These are phyloP conservation scores for Sarcodon aspratus DNA, from an alignment of 768 basidiomycete species.

Conservation along the genomic window DNA sequence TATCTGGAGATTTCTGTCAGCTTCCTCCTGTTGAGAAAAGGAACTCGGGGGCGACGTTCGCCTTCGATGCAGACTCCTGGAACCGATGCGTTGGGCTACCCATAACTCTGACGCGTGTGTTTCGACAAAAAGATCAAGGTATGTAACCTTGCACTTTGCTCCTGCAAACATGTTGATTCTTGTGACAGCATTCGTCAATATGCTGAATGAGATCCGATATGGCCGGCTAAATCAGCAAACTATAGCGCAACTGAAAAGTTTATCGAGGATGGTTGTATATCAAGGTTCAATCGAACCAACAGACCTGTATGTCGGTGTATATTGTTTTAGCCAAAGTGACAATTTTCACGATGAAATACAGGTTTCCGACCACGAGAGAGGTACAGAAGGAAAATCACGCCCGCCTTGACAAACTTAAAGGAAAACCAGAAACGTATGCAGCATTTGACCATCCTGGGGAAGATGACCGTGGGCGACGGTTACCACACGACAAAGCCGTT, in stretches of 20 bases:
- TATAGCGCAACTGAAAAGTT: conserved; percentile 34
- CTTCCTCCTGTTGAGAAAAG: conserved; percentile 69
- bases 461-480: conserved; percentile 28
- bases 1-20: conserved; percentile 89
- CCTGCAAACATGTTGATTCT: not conserved
- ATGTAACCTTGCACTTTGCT: not conserved
- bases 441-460: conserved; percentile 34
- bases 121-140: conserved; percentile 82
- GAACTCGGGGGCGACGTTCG: conserved; percentile 44
- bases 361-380: conserved; percentile 60
- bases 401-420: conserved; percentile 35
- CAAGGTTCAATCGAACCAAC: conserved; percentile 72
- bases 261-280: conserved; percentile 50
- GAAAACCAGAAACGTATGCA: conserved; percentile 24
- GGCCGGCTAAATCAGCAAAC: conserved; percentile 42
- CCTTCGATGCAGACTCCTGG: conserved; percentile 80
- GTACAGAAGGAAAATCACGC: conserved; percentile 58
- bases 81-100: conserved; percentile 42
- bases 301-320: conserved; percentile 43
- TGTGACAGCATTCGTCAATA: conserved; percentile 49
- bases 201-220: conserved; percentile 83
- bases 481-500: conserved; percentile 27
- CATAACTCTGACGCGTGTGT: conserved; percentile 60
- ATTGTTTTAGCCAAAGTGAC: not conserved
- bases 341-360: conserved; percentile 13